These are phyloP conservation scores for Moricandia moricandioides DNA, from an alignment of 345 rosid genomes.

Conservation along the genomic window DNA sequence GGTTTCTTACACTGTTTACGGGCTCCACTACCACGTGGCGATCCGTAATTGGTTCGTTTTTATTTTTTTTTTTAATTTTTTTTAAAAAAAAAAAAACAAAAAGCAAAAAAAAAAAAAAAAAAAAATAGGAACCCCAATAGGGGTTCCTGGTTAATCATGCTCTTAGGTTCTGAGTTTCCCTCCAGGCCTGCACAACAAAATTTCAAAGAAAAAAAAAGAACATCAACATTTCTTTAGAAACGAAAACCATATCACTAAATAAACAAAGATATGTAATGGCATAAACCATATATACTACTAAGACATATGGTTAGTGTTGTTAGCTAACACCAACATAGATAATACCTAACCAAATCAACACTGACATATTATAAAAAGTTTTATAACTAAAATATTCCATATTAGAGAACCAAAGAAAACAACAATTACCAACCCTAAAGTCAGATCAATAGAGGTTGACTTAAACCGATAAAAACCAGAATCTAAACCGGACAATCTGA, in stretches of 20 bases:
- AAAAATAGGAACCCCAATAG: too few species aligned
- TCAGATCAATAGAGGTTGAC: neutral
- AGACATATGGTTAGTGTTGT: neutral
- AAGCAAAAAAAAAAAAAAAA: too few species aligned
- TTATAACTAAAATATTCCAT: neutral
- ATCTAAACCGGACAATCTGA: constrained; percentile 12
- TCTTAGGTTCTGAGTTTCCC: too few species aligned
- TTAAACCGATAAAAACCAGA: neutral
- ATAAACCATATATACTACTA: neutral
- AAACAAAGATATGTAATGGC: neutral
- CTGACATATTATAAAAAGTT: neutral
- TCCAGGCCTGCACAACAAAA: too few species aligned
- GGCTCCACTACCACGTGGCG: too few species aligned
- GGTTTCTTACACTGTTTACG: too few species aligned
- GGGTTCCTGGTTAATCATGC: too few species aligned
- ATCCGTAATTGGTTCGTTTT: too few species aligned
- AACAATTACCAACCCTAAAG: neutral
- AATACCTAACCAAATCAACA: neutral
- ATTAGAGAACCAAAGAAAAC: neutral
- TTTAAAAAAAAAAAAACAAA: too few species aligned
- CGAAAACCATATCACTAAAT: neutral
- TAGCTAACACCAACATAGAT: neutral
- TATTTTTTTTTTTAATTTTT: too few species aligned
- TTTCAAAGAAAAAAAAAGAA: too few species aligned
- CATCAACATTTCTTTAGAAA: too few species aligned